Evolutionary conservation across 345 rosid species (phyloP), one percentile per base, ranked within the genome.

Genomic region (Mallotus nudiflorus): DNA sequence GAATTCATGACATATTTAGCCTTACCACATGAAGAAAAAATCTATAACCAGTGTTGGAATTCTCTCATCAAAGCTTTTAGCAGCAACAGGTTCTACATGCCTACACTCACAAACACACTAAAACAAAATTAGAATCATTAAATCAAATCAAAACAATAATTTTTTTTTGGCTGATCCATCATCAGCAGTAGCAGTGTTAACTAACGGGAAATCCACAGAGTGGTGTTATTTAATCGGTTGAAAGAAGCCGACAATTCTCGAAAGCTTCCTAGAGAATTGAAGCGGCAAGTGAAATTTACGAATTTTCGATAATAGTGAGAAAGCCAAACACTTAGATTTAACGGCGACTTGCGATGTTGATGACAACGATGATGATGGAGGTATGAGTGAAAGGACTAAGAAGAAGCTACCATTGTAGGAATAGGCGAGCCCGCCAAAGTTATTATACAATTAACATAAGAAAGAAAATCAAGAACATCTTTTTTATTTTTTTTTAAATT

Each of bases 11-110:
- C n/a, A n/a, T 27, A 46, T 62, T 72, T 65, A 60, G 29, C n/a
- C 73, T 57, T 75, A 85, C 89, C 89, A 85, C 79, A 72, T 75
- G 76, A 86, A 84, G 79, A 83, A 84, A 79, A 82, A 82, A 45
- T 86, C 88, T 37, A 86, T 84, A 33, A 84, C 80, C 25, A 85
- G 68, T 1, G 65, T 72, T n/a, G 89, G 87, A 66, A 71, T 80
- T 75, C 73, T 83, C 74, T 83, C 86, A 28, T 78, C 75, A 62
- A 86, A 75, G 68, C 85, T 73, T 73, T 84, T 73, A 29, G 81
- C 74, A 51, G 46, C 46, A 39, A 9, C 73, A 56, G 90, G 81
- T 72, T 82, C 71, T 27, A 70, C 67, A 48, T 80, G 61, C 62
- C 90, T 86, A 66, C 70, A 72, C 3, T 66, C 39, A 37, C 15